phyloP scores from a whole-genome alignment of 768 basidiomycete genomes.

The Lactarius tabidus region DNA sequence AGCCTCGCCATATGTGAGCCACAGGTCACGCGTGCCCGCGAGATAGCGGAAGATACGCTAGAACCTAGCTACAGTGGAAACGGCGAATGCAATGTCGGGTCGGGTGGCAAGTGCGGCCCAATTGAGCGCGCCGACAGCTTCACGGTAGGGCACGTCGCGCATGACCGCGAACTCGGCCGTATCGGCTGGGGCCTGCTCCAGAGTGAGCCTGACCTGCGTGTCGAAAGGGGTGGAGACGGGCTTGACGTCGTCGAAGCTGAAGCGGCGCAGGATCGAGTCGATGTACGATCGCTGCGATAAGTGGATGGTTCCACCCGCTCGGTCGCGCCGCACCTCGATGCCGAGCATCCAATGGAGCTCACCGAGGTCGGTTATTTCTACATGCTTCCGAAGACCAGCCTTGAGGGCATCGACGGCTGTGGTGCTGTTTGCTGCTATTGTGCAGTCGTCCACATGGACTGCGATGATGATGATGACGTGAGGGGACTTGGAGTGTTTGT shows the following conservation, averaged over 20 bases:
- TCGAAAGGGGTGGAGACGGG: constrained; percentile 21
- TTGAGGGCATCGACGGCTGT: constrained; percentile 20
- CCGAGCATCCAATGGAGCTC: too few relatives aligned
- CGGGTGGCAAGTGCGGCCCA: neutral
- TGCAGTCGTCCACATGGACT: constrained; percentile 30
- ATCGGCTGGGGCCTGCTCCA: neutral
- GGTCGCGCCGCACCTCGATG: constrained; percentile 17
- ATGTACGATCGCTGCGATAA: constrained; percentile 32
- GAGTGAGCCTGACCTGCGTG: too few relatives aligned
- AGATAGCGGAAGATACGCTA: neutral
- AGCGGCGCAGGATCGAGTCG: constrained; percentile 28
- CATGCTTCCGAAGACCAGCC: constrained; percentile 27
- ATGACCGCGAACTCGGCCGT: neutral
- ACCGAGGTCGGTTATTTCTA: constrained; percentile 29
- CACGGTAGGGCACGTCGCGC: neutral
- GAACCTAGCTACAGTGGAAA: neutral
- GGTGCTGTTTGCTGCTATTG: constrained; percentile 29
- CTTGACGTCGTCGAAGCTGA: constrained; percentile 27
- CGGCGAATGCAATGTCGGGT: too few relatives aligned
- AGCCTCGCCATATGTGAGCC: neutral
- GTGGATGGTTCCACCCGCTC: constrained; percentile 19
- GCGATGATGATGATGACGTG: neutral
- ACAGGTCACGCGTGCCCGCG: neutral
- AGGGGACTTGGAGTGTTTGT: neutral
- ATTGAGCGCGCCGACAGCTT: neutral